Evolutionary conservation across 331 rosid species (phyloP).

Genomic region (Prunus yedoensis): DNA sequence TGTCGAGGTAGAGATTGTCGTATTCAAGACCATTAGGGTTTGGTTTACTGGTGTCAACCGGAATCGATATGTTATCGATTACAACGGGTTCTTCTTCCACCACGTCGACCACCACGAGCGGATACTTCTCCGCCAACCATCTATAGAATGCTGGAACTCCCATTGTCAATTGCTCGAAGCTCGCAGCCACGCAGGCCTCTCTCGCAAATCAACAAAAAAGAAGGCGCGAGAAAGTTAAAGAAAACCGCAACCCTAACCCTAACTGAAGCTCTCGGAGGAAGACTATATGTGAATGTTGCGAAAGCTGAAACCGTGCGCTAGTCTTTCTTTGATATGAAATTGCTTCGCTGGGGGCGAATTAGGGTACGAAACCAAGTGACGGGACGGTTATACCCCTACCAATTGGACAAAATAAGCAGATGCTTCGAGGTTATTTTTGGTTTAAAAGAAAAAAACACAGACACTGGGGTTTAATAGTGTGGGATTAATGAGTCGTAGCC

Average conservation of each 20-base stretch:
- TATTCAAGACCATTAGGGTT: constrained; percentile 89
- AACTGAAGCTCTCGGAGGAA: not conserved
- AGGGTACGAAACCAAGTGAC: constrained; percentile 1
- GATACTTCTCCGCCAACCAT: constrained; percentile 97
- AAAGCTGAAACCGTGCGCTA: constrained; percentile 1
- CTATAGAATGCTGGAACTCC: constrained; percentile 98
- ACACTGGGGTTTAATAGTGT: not conserved
- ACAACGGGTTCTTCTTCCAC: constrained; percentile 87
- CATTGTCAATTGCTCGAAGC: constrained; percentile 42
- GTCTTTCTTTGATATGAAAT: not conserved
- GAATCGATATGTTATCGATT: constrained; percentile 68
- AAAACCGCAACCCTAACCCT: constrained; percentile 14
- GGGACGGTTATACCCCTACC: constrained; percentile 13
- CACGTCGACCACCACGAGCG: constrained; percentile 74
- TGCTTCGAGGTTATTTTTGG: not conserved
- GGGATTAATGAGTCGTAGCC: too few species aligned
- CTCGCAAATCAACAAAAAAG: not conserved
- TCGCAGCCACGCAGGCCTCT: constrained; percentile 4
- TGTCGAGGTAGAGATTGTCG: constrained; percentile 93
- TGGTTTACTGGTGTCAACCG: constrained; percentile 75
- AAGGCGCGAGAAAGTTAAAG: constrained; percentile 17
- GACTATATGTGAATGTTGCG: not conserved
- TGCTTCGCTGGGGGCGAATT: not conserved
- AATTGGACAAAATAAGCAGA: not conserved
- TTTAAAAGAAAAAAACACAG: too few species aligned